Conservation (phyloP, 129 eudicot species). For the Flaveria ramosissima region DNA sequence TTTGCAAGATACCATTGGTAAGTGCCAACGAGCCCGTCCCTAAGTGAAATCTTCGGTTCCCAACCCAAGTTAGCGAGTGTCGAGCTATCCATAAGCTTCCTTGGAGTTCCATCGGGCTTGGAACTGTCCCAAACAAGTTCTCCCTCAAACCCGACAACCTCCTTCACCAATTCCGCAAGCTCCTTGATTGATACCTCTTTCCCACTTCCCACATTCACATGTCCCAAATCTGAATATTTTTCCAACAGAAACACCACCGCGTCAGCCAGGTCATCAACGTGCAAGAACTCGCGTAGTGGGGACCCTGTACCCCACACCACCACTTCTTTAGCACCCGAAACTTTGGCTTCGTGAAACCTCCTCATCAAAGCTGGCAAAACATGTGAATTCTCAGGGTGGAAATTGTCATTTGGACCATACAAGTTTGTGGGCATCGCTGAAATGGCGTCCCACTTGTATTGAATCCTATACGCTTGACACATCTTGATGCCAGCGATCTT, state of each 20-base stretch:
- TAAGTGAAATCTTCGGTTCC: constrained; percentile 73
- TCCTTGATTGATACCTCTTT: constrained; percentile 90
- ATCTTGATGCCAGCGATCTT: constrained; percentile 92
- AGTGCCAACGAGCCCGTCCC: constrained; percentile 87
- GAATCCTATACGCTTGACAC: constrained; percentile 89
- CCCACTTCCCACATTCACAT: constrained; percentile 98
- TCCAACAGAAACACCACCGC: constrained; percentile 78
- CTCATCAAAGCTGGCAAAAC: constrained; percentile 86
- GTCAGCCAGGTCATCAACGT: constrained; percentile 95
- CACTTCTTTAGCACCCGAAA: constrained; percentile 59
- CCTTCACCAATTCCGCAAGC: constrained; percentile 90
- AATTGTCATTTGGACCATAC: constrained; percentile 91
- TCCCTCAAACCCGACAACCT: constrained; percentile 85
- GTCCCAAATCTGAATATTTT: constrained; percentile 78
- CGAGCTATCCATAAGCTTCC: constrained; percentile 97
- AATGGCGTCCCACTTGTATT: constrained; percentile 76
- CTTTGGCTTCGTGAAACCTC: constrained; percentile 91
- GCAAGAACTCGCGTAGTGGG: constrained; percentile 86
- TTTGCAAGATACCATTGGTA: constrained; percentile 86
- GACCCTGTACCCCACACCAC: constrained; percentile 97
- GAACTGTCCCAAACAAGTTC: constrained; percentile 82
- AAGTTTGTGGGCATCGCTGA: constrained; percentile 95
- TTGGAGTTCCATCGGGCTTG: constrained; percentile 97
- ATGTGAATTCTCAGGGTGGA: constrained; percentile 93
- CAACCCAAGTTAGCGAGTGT: constrained; percentile 71